Base-by-base conservation (phyloP, 2,329 filamentous ascomycete species). In the Colletotrichum sp. region DNA sequence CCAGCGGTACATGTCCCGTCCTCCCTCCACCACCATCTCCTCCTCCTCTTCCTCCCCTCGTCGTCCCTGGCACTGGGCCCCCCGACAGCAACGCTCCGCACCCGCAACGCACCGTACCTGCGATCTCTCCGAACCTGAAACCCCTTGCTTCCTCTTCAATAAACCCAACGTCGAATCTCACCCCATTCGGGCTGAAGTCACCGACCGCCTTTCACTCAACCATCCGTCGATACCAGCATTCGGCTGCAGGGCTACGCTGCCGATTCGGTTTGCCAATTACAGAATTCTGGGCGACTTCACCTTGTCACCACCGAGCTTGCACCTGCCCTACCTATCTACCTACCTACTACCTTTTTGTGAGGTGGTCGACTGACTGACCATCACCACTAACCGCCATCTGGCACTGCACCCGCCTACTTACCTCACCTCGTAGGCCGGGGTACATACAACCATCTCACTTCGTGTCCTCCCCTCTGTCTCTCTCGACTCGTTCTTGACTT, bases 101-200 rank as follows among this genome's bases (percentile, higher is more conserved):
- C 62, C 64, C 39, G 72, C 71, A 69, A 55, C 36, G 71, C 55
- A 72, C 57, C 68, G 68, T 63, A 70, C 55, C 57, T 73, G 65
- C 69, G 76, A 77, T 76, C 76, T 69, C 71, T 72, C 73, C 72
- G 72, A 76, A 77, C 65, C 76, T 72, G 72, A 77, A 77, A 76
- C 69, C 76, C 76, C 72, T 76, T 77, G 76, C 69, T 72, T 57
- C 30, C 74, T 74, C 59, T 76, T 36, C 70, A 76, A 74, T 65
- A 73, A 52, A 69, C 74, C 74, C 71, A 76, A 74, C 65, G 70
- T 69, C 71, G 49, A 74, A 73, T 55, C 70, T 74, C 70, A 69
- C 49, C 70, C 74, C 71, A 55, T 66, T 74, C 34, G 70, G 74
- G 70, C 70, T 69, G 71, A 75, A 75, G 72, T 63, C 75, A 75